Conservation (phyloP, 2,329 filamentous ascomycete species). For the Cercospora sojina region DNA sequence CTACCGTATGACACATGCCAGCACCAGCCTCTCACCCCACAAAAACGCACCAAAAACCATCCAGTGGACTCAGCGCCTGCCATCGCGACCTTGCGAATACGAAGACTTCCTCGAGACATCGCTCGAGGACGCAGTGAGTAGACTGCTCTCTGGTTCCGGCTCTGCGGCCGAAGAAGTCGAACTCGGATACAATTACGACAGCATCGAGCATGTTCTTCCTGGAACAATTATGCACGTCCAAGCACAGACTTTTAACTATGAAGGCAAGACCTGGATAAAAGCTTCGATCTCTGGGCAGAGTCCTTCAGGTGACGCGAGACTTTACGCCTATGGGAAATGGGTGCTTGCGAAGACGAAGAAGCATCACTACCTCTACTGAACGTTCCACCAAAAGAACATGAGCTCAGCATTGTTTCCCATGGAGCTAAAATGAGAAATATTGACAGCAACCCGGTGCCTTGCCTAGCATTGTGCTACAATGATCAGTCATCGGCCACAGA, state of each 20-base stretch:
- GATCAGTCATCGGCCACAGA: neutral
- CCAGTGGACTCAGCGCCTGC: constrained; percentile 22
- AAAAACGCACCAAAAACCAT: constrained; percentile 3
- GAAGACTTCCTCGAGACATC: constrained; percentile 21
- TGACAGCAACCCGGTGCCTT: neutral
- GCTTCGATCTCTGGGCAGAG: constrained; percentile 14
- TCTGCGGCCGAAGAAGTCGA: constrained; percentile 21
- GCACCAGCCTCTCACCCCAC: constrained; percentile 3
- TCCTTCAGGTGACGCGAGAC: neutral
- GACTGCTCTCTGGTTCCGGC: constrained; percentile 17
- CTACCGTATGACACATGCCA: constrained; percentile 12
- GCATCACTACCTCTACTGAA: neutral
- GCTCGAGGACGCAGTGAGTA: constrained; percentile 21
- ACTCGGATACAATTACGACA: constrained; percentile 22
- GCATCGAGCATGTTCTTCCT: constrained; percentile 10
- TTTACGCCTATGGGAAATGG: constrained; percentile 21
- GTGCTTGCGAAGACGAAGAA: constrained; percentile 16
- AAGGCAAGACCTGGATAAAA: constrained; percentile 20
- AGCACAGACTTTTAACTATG: constrained; percentile 8
- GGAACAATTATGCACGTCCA: constrained; percentile 13
- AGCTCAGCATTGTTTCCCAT: neutral
- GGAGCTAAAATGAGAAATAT: neutral
- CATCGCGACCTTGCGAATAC: constrained; percentile 9
- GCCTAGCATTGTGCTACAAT: neutral
- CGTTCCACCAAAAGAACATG: neutral